These are phyloP conservation scores for Russula sp. DNA, from an alignment of 768 basidiomycete species.

Conservation along the genomic window DNA sequence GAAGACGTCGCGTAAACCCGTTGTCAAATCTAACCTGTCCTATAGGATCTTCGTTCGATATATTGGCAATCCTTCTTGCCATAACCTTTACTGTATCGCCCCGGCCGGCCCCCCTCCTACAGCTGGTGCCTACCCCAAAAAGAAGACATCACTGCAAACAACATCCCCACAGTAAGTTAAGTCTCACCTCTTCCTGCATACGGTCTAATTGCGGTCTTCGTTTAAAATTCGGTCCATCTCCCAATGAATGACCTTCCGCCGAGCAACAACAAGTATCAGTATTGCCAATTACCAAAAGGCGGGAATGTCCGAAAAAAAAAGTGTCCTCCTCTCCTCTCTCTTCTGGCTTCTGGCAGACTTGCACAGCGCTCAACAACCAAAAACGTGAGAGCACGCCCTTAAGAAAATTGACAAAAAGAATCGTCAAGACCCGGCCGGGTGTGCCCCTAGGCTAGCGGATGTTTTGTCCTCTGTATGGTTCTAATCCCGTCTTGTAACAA, in stretches of 20 bases:
- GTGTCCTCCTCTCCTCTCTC: neutral
- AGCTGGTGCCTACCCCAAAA: neutral
- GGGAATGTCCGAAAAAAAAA: neutral
- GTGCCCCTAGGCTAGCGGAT: neutral
- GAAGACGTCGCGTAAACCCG: neutral
- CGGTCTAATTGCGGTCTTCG: neutral
- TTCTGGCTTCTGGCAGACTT: neutral
- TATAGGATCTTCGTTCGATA: constrained; percentile 17
- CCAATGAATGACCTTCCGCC: neutral
- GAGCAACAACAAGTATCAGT: neutral
- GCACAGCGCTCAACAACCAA: neutral
- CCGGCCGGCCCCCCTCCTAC: neutral
- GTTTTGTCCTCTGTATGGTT: neutral
- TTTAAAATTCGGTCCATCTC: neutral
- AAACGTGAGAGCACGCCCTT: neutral
- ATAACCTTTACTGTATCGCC: neutral
- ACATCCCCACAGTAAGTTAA: neutral
- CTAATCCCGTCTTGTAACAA: neutral
- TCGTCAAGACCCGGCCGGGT: neutral
- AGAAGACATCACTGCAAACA: neutral
- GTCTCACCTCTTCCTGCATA: neutral
- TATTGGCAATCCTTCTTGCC: constrained; percentile 6
- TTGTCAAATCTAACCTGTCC: neutral
- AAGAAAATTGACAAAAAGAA: neutral
- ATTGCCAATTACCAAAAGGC: constrained; percentile 2